Percentiles rank a stretch among this genome's conserved stretches.
Evolutionary conservation across 1,284 basidiomycete genomes (phyloP).

Genomic region (Phaffia rhodozyma): DNA sequence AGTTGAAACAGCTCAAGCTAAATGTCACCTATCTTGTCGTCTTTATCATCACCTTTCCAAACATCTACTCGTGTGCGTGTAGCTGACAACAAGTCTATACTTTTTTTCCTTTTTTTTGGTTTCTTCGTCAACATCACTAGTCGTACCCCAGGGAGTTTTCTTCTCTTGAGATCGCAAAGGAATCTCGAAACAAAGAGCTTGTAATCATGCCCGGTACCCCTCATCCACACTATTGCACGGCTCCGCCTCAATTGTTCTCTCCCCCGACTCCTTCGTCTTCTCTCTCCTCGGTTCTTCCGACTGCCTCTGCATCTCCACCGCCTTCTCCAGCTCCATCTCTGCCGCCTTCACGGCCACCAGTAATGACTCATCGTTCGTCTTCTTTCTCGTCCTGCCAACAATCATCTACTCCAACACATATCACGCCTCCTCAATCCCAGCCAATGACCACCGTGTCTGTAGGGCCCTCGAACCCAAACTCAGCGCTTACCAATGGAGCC

Average conservation of each 20-base stretch:
- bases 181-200: too few species aligned
- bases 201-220: too few species aligned
- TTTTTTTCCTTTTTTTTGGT: too few species aligned
- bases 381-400: neutral
- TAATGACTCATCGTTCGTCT: neutral
- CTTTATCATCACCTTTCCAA: too few species aligned
- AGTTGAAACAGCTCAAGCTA: too few species aligned
- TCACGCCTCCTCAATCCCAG: slow-evolving; percentile 6
- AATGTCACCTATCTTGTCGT: too few species aligned
- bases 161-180: too few species aligned
- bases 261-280: neutral
- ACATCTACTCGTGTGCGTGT: too few species aligned
- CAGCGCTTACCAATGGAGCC: neutral
- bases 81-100: too few species aligned
- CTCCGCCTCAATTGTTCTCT: neutral
- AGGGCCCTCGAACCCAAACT: neutral
- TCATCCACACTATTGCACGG: too few species aligned
- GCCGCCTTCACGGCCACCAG: neutral
- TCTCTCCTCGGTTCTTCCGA: neutral
- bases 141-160: too few species aligned
- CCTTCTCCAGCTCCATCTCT: neutral
- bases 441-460: slow-evolving; percentile 1
- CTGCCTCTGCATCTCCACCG: neutral
- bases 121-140: too few species aligned
- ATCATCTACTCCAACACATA: neutral